Evolutionary conservation across 805 yeast species (phyloP).

Genomic region (Pichia scutulata): DNA sequence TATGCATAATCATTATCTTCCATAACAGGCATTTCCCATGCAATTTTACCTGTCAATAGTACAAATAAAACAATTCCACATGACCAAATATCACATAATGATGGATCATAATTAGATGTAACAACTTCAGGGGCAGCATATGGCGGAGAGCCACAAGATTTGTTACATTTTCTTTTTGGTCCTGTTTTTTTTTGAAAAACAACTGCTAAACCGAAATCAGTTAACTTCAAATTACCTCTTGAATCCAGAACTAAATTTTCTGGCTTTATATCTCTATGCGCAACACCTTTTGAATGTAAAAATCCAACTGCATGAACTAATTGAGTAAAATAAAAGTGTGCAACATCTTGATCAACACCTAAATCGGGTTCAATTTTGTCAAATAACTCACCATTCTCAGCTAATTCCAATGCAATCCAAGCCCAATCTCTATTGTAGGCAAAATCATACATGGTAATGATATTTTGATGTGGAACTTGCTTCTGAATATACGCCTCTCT

Average conservation of each 20-base stretch:
- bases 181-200: slow-evolving; percentile 46
- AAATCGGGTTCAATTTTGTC: slow-evolving; percentile 73
- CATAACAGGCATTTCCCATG: slow-evolving; percentile 57
- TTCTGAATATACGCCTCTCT: slow-evolving; percentile 55
- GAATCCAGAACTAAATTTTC: slow-evolving; percentile 59
- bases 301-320: slow-evolving; percentile 52
- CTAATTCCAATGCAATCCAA: slow-evolving; percentile 62
- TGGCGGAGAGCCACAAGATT: slow-evolving; percentile 68
- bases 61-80: slow-evolving; percentile 60
- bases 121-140: slow-evolving; percentile 72
- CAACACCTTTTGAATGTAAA: slow-evolving; percentile 56
- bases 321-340: slow-evolving; percentile 64
- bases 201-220: slow-evolving; percentile 72
- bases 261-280: slow-evolving; percentile 63
- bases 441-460: slow-evolving; percentile 46
- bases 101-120: slow-evolving; percentile 45
- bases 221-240: slow-evolving; percentile 60
- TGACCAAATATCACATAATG: slow-evolving; percentile 59
- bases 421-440: slow-evolving; percentile 50
- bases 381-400: slow-evolving; percentile 69
- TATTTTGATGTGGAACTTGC: slow-evolving; percentile 50
- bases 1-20: slow-evolving; percentile 38
- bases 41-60: slow-evolving; percentile 55
- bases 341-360: slow-evolving; percentile 59
- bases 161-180: slow-evolving; percentile 35